Conservation (phyloP, 306 rosid species). For the Fragaria ananassa region DNA sequence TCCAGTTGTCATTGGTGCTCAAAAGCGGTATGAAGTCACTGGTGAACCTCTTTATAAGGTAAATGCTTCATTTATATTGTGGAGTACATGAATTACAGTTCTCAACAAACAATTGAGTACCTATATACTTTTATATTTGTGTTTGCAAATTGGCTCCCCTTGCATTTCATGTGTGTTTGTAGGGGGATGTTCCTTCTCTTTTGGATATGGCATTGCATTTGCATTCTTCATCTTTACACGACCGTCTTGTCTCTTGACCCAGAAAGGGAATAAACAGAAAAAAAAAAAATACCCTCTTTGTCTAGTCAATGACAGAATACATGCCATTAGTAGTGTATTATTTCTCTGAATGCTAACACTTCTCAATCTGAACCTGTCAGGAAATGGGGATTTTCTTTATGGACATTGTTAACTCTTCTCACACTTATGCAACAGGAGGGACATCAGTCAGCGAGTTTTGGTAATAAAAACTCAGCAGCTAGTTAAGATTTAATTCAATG, state of each 20-base stretch:
- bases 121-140: background rate
- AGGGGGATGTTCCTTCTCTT: background rate
- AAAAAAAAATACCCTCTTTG: background rate
- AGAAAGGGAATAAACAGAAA: background rate
- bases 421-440: slow-evolving; percentile 98
- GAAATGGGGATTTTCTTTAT: slow-evolving; percentile 75
- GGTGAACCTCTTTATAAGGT: slow-evolving; percentile 92
- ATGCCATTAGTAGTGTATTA: background rate
- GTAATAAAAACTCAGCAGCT: slow-evolving; percentile 34
- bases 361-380: slow-evolving; percentile 34
- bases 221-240: background rate
- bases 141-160: background rate
- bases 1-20: slow-evolving; percentile 81
- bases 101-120: slow-evolving; percentile 13
- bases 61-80: slow-evolving; percentile 19
- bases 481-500: slow-evolving; percentile 9
- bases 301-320: background rate
- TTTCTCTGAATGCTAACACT: background rate
- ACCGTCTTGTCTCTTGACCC: background rate
- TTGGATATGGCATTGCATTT: background rate
- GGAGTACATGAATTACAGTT: slow-evolving; percentile 6
- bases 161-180: background rate
- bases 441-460: slow-evolving; percentile 77
- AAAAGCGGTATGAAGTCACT: slow-evolving; percentile 76
- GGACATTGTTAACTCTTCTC: slow-evolving; percentile 81